phyloP scores from a whole-genome alignment of 2,329 filamentous ascomycete genomes.

The Penicillium psychrosexuale region DNA sequence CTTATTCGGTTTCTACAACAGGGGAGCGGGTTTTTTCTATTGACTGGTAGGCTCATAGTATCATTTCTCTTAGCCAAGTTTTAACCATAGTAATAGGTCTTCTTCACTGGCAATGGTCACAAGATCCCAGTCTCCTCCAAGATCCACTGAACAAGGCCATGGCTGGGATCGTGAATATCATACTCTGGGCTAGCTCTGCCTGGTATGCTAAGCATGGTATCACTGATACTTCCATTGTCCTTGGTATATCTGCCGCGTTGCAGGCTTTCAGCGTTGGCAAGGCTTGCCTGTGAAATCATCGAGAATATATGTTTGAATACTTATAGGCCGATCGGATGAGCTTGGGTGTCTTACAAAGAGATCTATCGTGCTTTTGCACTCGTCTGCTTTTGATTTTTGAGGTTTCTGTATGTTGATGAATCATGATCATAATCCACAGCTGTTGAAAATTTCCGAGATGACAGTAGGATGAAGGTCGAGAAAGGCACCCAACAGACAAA shows the following conservation, averaged over 20 bases:
- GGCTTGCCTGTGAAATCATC: conserved; percentile 1
- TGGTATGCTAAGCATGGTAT: conserved; percentile 32
- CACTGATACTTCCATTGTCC: conserved; percentile 20
- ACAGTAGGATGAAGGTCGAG: not conserved
- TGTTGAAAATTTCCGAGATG: not conserved
- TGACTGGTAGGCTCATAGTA: conserved; percentile 17
- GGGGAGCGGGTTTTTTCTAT: conserved; percentile 27
- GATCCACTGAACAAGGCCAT: conserved; percentile 32
- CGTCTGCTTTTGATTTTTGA: not conserved
- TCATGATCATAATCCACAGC: not conserved
- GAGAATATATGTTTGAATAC: not conserved
- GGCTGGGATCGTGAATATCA: conserved; percentile 24
- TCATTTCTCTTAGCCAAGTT: not conserved
- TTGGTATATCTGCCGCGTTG: conserved; percentile 24
- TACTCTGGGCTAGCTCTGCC: conserved; percentile 29
- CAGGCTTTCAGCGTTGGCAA: conserved; percentile 24
- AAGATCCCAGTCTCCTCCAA: conserved; percentile 17
- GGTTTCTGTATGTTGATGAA: not conserved
- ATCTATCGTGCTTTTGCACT: not conserved
- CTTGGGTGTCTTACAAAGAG: not conserved
- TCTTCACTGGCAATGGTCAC: conserved; percentile 30
- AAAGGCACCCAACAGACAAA: not conserved
- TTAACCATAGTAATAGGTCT: conserved; percentile 15
- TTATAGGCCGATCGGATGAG: not conserved
- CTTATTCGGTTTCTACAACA: not conserved